These are phyloP conservation scores for Apostasia shenzhenica DNA, from an alignment of 106 monocot species.

Conservation along the genomic window DNA sequence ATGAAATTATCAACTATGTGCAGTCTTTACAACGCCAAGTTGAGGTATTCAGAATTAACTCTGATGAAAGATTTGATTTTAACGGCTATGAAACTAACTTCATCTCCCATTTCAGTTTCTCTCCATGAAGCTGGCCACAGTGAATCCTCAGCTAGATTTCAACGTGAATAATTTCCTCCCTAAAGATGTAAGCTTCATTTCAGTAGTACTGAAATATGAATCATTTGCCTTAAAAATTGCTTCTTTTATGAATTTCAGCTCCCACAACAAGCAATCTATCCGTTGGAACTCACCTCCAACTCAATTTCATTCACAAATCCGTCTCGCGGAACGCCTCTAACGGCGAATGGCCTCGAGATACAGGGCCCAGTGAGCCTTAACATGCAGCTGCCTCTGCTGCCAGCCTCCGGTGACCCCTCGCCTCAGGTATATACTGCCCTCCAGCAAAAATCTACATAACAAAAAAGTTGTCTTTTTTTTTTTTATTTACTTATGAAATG, in stretches of 20 bases:
- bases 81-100: background rate
- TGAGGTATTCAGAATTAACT: constrained; percentile 30
- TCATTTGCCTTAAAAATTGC: too few species aligned
- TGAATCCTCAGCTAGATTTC: constrained; percentile 52
- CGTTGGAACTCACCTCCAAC: constrained; percentile 16
- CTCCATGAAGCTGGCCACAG: constrained; percentile 64
- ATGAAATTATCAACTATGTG: constrained; percentile 84
- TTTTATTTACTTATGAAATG: background rate
- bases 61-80: background rate
- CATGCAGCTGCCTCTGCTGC: constrained; percentile 27
- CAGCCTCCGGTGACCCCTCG: constrained; percentile 29
- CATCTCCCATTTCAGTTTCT: constrained; percentile 40
- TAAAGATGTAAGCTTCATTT: constrained; percentile 43
- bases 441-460: too few species aligned
- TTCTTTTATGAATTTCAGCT: constrained; percentile 3
- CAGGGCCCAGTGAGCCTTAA: constrained; percentile 10
- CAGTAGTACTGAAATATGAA: background rate
- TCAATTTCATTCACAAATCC: constrained; percentile 25
- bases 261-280: constrained; percentile 21
- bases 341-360: constrained; percentile 12
- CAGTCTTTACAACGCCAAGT: constrained; percentile 79
- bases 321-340: constrained; percentile 20
- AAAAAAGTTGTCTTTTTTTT: background rate
- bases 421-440: constrained; percentile 35
- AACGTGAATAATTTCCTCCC: constrained; percentile 32